Base-by-base conservation (phyloP, 805 yeast genomes). In the Spencermartinsiella europaea region DNA sequence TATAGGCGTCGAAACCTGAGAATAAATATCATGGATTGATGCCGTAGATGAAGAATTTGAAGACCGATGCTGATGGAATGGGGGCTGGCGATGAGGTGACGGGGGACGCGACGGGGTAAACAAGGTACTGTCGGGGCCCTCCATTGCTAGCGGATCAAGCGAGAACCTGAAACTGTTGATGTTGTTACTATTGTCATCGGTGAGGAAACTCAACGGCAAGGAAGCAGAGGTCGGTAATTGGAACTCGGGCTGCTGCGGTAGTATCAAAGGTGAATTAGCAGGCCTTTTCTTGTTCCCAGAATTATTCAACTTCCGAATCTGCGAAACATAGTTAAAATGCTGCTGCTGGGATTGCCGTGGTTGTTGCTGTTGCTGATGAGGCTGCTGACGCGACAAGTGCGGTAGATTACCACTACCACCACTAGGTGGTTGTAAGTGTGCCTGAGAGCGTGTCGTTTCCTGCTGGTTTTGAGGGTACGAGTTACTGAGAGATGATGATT, bases 261-360 rank as follows among this genome's bases (percentile, higher is more conserved):
- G 45, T 15, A 43, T 46, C 37, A 50, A 22, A 7, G 52, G 52
- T 5, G 47, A 37, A 28, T 49, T 40, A 34, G 55, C 53, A 12
- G 34, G 34, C 12, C 55, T 38, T 27, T 51, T 51, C 35, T 37
- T 43, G n/a, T 37, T 20, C 8, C 20, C 25, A 8, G 68, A 71
- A 17, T 80, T 80, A 17, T 80, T 80, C 56, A 80, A 74, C 49
- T 71, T 71, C 52, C 76, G 73, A 28, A 80, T 80, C 54, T 80
- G 85, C 5, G 83, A 83, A 12, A 79, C 77, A 54, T 80, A 80
- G 59, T 80, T 82, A 51, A 80, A 80, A 40, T 79, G n/a, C n/a
- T n/a, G n/a, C n/a, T n/a, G n/a, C n/a, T 8, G 17, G 42, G 28
- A 27, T 12, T 16, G 72, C 80, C 16, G 74, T 68, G 2, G 72